These are phyloP conservation scores for Aegilops tauschii DNA, from an alignment of 176 grass and related monocot species.

Conservation along the genomic window DNA sequence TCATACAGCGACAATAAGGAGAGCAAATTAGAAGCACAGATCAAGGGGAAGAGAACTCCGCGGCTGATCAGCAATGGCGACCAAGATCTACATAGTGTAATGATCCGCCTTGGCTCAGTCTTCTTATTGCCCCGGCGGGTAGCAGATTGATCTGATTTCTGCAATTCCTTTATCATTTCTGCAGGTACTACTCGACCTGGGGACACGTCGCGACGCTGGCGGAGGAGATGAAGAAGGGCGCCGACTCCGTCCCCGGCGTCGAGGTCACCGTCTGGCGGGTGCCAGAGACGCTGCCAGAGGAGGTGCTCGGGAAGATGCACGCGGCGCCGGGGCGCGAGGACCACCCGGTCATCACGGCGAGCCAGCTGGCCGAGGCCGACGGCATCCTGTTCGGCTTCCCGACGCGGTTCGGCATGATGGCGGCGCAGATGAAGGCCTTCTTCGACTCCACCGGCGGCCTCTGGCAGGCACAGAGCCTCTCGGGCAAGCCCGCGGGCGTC, in stretches of 20 bases:
- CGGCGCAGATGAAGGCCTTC: conserved; percentile 62
- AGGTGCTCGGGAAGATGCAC: conserved; percentile 14
- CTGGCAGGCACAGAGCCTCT: conserved; percentile 47
- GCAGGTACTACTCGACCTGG: conserved; percentile 11
- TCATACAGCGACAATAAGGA: background rate
- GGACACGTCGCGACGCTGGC: conserved; percentile 3
- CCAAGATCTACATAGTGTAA: conserved; percentile 15
- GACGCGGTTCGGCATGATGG: conserved; percentile 58
- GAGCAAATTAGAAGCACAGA: background rate
- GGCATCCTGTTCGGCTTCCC: conserved; percentile 8
- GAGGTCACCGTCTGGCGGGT: conserved; percentile 11
- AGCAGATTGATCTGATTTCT: background rate
- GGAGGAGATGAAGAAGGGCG: conserved; percentile 8
- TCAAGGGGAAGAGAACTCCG: background rate
- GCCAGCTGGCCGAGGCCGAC: conserved; percentile 1
- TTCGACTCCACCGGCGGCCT: conserved; percentile 56
- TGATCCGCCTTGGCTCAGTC: background rate
- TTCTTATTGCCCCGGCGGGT: background rate
- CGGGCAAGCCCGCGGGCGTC: conserved; percentile 72
- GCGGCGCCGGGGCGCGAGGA: background rate
- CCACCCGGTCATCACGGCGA: conserved; percentile 11
- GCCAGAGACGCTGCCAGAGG: background rate
- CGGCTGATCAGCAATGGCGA: background rate
- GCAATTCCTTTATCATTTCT: background rate
- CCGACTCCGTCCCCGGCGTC: background rate